Conservation (phyloP, 306 rosid species). For the Heteromeles arbutifolia region DNA sequence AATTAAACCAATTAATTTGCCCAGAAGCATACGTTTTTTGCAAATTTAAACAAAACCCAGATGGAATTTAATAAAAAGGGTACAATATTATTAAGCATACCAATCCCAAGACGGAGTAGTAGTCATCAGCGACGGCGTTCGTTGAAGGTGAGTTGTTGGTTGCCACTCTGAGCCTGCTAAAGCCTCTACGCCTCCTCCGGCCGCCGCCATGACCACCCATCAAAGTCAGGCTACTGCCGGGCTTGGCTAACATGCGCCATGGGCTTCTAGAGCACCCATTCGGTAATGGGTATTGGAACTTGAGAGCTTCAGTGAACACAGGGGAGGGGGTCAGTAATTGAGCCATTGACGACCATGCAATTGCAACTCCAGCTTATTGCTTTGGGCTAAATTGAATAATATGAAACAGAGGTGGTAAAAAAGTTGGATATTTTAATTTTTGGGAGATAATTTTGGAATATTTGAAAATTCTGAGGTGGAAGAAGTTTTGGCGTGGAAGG, state of each 20-base stretch:
- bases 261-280: conserved; percentile 36
- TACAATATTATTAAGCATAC: conserved; percentile 22
- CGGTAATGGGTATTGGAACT: conserved; percentile 37
- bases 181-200: conserved; percentile 38
- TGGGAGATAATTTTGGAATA: conserved; percentile 8
- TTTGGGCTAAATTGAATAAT: background rate
- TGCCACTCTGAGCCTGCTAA: conserved; percentile 53
- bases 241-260: conserved; percentile 33
- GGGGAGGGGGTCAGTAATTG: conserved; percentile 62
- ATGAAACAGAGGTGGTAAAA: background rate
- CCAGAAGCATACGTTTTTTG: background rate
- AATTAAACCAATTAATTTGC: background rate
- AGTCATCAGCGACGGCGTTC: conserved; percentile 66
- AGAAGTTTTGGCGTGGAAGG: conserved; percentile 38
- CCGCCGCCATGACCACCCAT: conserved; percentile 14
- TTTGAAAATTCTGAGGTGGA: conserved; percentile 39
- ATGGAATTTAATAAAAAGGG: background rate
- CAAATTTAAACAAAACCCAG: conserved; percentile 6
- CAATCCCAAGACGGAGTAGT: conserved; percentile 83
- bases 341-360: conserved; percentile 42
- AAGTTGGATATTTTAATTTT: background rate
- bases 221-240: conserved; percentile 22
- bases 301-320: conserved; percentile 57
- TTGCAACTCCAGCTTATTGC: background rate
- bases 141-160: conserved; percentile 37